Evolutionary conservation across 2,329 filamentous ascomycete genomes (phyloP), one percentile per base, ranked within the genome.

Genomic region (Emericellopsis atlantica): DNA sequence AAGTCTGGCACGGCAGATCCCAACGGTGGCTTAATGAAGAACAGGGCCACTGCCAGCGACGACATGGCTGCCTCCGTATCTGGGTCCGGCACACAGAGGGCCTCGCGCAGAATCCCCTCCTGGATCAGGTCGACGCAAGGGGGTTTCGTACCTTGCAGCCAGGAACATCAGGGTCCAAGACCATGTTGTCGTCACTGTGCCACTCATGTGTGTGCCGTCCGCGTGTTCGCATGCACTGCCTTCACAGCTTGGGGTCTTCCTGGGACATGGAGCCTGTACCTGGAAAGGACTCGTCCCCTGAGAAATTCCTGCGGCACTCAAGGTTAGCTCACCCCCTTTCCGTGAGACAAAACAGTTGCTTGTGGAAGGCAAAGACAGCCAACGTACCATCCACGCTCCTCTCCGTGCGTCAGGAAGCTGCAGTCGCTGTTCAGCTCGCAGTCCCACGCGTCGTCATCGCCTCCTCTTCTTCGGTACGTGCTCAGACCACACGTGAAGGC

Each of bases 311-410:
- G 41, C 22, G 12, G 22, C 11, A 32, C 18, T 12, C 15, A 11
- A 23, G 2, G 36, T 23, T 12, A 16, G 15, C 22, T 23, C 21
- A 38, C 14, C 14, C 36, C 36, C 36, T 35, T 40, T 24, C 16
- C 10, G 18, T 24, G 29, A 9, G 12, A 29, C 15, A 23, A 14
- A 18, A 23, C 15, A 23, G 22, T 23, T 21, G 18, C 14, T 21
- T 21, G 15, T 32, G 14, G 22, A 33, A 39, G 24, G 18, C 16
- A 36, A 23, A 14, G 32, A 23, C 15, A 23, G 22, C 14, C 36
- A 29, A 67, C 73, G 58, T 53, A 92, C 88, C 90, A 96, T 55
- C 88, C 88, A 65, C 89, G 72, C 61, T 96, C 90, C 51, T 84
- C 81, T 7, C 90, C 90, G 41, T 74, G 72, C 41, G 70, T 76